Conservation (phyloP, 768 basidiomycete genomes). For the Mycena epipterygia region DNA sequence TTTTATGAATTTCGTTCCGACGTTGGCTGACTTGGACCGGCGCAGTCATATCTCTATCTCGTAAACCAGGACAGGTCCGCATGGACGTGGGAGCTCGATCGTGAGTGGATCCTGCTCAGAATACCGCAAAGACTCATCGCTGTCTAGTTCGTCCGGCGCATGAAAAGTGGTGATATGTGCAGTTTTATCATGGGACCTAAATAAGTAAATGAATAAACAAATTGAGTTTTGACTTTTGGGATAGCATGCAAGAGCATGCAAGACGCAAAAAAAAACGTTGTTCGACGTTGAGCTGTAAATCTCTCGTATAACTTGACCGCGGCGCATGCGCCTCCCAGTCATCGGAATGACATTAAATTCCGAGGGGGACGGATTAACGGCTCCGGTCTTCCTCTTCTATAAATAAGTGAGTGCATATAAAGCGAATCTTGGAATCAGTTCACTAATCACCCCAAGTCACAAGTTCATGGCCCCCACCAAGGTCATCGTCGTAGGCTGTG, state of each 20-base stretch:
- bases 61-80: constrained; percentile 31
- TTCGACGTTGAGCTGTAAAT: too few species aligned
- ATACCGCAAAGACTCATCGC: background rate
- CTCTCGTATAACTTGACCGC: too few species aligned
- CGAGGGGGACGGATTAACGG: constrained; percentile 45
- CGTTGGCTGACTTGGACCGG: background rate
- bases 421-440: background rate
- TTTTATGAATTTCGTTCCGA: background rate
- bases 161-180: constrained; percentile 39
- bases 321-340: too few species aligned
- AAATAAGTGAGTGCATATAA: background rate
- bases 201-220: too few species aligned
- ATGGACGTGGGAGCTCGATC: constrained; percentile 13
- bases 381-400: background rate
- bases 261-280: too few species aligned
- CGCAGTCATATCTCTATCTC: constrained; percentile 25
- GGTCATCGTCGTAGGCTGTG: constrained; percentile 54
- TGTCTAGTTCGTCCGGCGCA: constrained; percentile 32
- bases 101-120: constrained; percentile 1
- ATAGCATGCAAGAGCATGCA: constrained; percentile 37
- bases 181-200: too few species aligned
- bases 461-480: constrained; percentile 36
- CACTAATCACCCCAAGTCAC: too few species aligned
- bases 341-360: too few species aligned
- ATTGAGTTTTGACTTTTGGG: too few species aligned